Evolutionary conservation across 23 red algal genomes (phyloP).

Genomic region (Gracilariopsis chorda): DNA sequence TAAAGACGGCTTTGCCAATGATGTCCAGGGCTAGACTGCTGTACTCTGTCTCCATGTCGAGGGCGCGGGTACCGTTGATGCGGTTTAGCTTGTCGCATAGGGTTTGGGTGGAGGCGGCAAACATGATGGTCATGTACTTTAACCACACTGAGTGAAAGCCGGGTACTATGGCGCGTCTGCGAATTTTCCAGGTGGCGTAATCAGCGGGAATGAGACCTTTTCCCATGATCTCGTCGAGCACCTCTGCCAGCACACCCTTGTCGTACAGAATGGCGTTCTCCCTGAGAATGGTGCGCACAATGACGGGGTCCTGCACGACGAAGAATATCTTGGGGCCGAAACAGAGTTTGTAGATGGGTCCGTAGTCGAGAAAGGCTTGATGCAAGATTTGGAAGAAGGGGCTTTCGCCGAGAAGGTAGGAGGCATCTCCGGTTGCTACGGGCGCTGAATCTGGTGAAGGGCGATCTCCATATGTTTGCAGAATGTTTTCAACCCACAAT

Average conservation of each 20-base stretch:
- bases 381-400: slow-evolving; percentile 76
- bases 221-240: slow-evolving; percentile 83
- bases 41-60: slow-evolving; percentile 85
- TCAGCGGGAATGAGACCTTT: slow-evolving; percentile 89
- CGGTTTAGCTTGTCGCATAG: slow-evolving; percentile 54
- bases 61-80: background rate
- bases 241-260: slow-evolving; percentile 82
- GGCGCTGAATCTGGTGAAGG: slow-evolving; percentile 37
- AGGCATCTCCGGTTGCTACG: slow-evolving; percentile 42
- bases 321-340: slow-evolving; percentile 84
- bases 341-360: slow-evolving; percentile 70
- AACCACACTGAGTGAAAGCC: slow-evolving; percentile 76
- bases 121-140: slow-evolving; percentile 61
- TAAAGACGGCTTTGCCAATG: slow-evolving; percentile 81
- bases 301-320: slow-evolving; percentile 72
- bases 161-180: slow-evolving; percentile 65
- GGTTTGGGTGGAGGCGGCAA: slow-evolving; percentile 33
- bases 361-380: slow-evolving; percentile 48
- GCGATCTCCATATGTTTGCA: slow-evolving; percentile 46
- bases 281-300: slow-evolving; percentile 54
- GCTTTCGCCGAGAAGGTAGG: slow-evolving; percentile 38
- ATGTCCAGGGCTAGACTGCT: slow-evolving; percentile 72
- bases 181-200: slow-evolving; percentile 86
- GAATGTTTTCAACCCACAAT: slow-evolving; percentile 70
- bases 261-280: slow-evolving; percentile 60